Evolutionary conservation across 2,329 filamentous ascomycete genomes (phyloP).

Genomic region (Verticillium zaregamsianum): DNA sequence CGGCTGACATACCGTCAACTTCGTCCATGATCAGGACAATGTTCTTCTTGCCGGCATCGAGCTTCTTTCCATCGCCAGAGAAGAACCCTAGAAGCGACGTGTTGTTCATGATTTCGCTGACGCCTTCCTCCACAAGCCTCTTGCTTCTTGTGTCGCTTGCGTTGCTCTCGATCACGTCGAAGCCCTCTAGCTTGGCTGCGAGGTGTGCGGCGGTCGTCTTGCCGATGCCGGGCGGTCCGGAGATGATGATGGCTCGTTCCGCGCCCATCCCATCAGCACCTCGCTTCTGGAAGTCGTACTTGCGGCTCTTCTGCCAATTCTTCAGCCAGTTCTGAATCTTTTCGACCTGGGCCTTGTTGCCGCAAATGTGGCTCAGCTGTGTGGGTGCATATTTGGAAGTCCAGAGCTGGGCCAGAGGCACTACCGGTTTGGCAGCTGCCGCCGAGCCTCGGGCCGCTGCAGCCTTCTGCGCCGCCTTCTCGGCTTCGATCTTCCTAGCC

Average conservation of each 20-base stretch:
- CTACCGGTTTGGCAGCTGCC: constrained; percentile 30
- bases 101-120: constrained; percentile 90
- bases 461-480: constrained; percentile 49
- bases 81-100: constrained; percentile 92
- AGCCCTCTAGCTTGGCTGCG: constrained; percentile 87
- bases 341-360: constrained; percentile 87
- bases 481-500: constrained; percentile 45
- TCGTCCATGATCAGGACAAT: constrained; percentile 98
- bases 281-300: constrained; percentile 74
- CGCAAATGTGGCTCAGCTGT: constrained; percentile 81
- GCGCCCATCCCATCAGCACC: constrained; percentile 81
- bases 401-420: constrained; percentile 65
- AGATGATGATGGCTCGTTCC: constrained; percentile 88
- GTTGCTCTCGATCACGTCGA: constrained; percentile 91
- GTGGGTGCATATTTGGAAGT: constrained; percentile 94
- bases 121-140: constrained; percentile 82
- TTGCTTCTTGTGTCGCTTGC: constrained; percentile 96
- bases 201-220: constrained; percentile 97
- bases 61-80: constrained; percentile 73
- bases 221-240: constrained; percentile 91
- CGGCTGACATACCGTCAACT: constrained; percentile 97
- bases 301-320: constrained; percentile 74
- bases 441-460: constrained; percentile 38
- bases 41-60: constrained; percentile 82
- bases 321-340: constrained; percentile 85